Evolutionary conservation across 352 stramenopile genomes (phyloP), one percentile per base, ranked within the genome.

Genomic region (Pythium myriotylum): DNA sequence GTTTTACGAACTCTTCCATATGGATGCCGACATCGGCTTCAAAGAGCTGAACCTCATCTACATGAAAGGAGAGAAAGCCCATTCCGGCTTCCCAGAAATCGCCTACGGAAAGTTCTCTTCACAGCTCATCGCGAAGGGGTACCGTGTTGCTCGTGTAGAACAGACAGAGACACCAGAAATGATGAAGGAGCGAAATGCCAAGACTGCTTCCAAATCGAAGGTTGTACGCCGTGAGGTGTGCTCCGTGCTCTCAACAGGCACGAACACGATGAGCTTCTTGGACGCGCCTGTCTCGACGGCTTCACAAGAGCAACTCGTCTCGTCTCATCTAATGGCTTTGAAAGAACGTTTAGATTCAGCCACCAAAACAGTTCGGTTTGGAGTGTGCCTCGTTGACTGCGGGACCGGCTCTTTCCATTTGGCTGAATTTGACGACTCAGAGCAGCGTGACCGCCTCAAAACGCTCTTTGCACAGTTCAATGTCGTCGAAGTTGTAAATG

Each of bases 81-180:
- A 99, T 78, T 96, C 91, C 1, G 97, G 98, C 4, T 99, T 99
- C 71, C 98, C 98, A 2, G 97, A 99, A 74, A 96, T 96, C 14
- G 96, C 93, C 19, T 99, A 99, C 73, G 97, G 91, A 4, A 98
- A 97, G 60, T 97, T 99, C 71, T 96, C 95, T 16, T 89, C 92
- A 4, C 89, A 93, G 48, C 74, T 99, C 33, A 95, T 99, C 10
- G 77, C 82, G 5, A 97, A 96, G 56, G 97, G 97, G 14, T 99
- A 99, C 67, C 94, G 97, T 26, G 97, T 99, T 29, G 97, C 97
- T 16, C 93, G 97, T 35, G 95, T 99, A 8, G 98, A 99, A 81
- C 98, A 99, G 75, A 99, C 97, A 0, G 98, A 99, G 82, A 99
- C 97, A 0, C 97, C 97, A 8, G 97, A 99, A 19, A 93, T 94